Base-by-base conservation (phyloP, 2,329 filamentous ascomycete genomes). In the Penicillium sclerotigenum region DNA sequence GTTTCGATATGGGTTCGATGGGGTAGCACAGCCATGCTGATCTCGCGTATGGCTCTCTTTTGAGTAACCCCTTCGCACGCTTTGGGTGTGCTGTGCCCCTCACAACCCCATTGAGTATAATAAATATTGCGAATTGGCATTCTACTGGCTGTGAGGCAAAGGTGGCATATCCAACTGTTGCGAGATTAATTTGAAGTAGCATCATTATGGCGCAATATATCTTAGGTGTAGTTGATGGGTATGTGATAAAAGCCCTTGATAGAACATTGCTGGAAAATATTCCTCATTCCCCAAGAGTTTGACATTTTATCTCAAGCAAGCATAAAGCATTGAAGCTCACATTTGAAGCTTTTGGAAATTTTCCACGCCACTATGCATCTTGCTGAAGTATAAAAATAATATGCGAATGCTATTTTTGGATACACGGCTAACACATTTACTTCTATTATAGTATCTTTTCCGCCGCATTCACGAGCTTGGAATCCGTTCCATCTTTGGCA, bases 401-500 rank as follows among this genome's bases (percentile, higher is more conserved):
- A 29, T 20, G 11, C 5, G 6, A 16, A 34, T 13, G 3, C 5
- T 14, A 14, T 42, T 34, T 10, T 16, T 43, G 7, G 4, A 4
- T 26, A 4, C 2, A 18, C 29, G 16, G 16, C 18, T 41, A 43
- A 26, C 13, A 10, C 1, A 37, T 14, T 7, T 3, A 20, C 4
- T 22, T 16, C 8, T 24, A 16, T 13, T 24, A 1, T 38, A 52
- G 49, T 52, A 52, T 36, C 31, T 52, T 3, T 52, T 46, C 6
- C n/a, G 4, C 4, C 49, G 49, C 4, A 26, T 52, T 16, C 33
- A 52, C 9, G 24, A 61, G 24, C 20, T 61, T 31, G 52, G 49
- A 8, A 52, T 61, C 2, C 37, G 52, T 29, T 48, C 54, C 3
- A 46, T 61, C 9, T 56, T 57, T 29, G 59, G 57, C 0, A 28